Evolutionary conservation across 345 rosid species (phyloP).

Genomic region (Eucalyptus erythrocorys): DNA sequence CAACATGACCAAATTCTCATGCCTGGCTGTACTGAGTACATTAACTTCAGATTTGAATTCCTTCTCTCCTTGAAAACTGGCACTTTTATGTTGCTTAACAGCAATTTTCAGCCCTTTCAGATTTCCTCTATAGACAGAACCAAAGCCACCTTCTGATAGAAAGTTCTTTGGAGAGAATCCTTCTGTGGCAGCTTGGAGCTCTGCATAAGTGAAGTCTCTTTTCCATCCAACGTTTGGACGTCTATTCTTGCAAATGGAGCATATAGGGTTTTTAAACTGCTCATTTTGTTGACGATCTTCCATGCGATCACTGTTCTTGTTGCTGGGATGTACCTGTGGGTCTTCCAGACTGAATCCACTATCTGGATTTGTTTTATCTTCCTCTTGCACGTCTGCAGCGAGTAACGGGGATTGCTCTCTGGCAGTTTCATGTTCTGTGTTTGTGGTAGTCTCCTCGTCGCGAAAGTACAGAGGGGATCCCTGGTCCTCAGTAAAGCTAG

Average conservation of each 20-base stretch:
- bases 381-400: neutral
- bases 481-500: slow-evolving; percentile 6
- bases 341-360: slow-evolving; percentile 8
- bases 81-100: slow-evolving; percentile 44
- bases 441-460: slow-evolving; percentile 6
- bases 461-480: neutral
- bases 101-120: slow-evolving; percentile 35
- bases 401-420: slow-evolving; percentile 3
- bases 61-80: slow-evolving; percentile 50
- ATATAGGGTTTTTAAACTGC: slow-evolving; percentile 19
- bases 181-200: slow-evolving; percentile 42
- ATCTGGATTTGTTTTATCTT: neutral
- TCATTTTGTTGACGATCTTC: slow-evolving; percentile 7
- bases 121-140: slow-evolving; percentile 44
- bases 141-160: slow-evolving; percentile 63
- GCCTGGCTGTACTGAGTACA: slow-evolving; percentile 45
- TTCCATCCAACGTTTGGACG: slow-evolving; percentile 41
- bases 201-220: slow-evolving; percentile 41
- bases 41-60: slow-evolving; percentile 58
- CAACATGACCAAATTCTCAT: slow-evolving; percentile 50
- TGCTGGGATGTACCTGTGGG: neutral
- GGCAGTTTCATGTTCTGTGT: slow-evolving; percentile 8
- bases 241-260: slow-evolving; percentile 41
- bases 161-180: slow-evolving; percentile 31
- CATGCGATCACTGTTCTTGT: slow-evolving; percentile 2